Evolutionary conservation across 257 asterid genomes (phyloP).

Genomic region (Euphrasia confusa): DNA sequence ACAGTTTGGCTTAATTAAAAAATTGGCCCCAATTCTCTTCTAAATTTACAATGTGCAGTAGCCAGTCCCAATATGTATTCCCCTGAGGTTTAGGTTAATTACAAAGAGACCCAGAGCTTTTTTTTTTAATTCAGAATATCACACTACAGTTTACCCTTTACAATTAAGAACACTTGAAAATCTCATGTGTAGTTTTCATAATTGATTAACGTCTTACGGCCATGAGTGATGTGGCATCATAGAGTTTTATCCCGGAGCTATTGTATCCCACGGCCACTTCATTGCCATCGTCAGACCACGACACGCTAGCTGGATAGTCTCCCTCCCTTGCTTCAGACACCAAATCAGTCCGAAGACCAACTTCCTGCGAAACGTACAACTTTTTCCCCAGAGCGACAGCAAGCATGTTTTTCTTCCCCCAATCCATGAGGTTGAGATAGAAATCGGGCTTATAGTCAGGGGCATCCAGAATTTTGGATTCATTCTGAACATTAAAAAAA

Average conservation of each 20-base stretch:
- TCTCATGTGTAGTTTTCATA: background rate
- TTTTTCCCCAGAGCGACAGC: conserved; percentile 55
- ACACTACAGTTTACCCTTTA: too few relatives aligned
- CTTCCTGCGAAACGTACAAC: conserved; percentile 47
- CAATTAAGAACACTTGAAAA: too few relatives aligned
- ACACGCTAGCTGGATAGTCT: conserved; percentile 53
- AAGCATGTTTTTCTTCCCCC: conserved; percentile 62
- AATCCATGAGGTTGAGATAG: conserved; percentile 61
- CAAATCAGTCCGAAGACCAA: conserved; percentile 20
- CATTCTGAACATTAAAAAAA: conserved; percentile 36
- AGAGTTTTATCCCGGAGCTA: conserved; percentile 41
- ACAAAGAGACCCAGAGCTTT: background rate
- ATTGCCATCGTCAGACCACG: conserved; percentile 63
- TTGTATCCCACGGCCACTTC: conserved; percentile 48
- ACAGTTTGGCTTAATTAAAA: background rate
- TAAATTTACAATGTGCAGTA: background rate
- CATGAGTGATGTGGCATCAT: conserved; percentile 58
- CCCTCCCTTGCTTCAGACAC: conserved; percentile 28
- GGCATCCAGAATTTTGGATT: conserved; percentile 48
- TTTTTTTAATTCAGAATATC: background rate
- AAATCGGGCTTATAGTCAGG: conserved; percentile 47
- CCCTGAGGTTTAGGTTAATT: background rate
- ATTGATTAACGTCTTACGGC: conserved; percentile 33
- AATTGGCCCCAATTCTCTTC: background rate
- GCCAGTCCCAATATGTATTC: too few relatives aligned